Conservation (phyloP, 495 filamentous ascomycete genomes). For the Trichoderma gamsii region DNA sequence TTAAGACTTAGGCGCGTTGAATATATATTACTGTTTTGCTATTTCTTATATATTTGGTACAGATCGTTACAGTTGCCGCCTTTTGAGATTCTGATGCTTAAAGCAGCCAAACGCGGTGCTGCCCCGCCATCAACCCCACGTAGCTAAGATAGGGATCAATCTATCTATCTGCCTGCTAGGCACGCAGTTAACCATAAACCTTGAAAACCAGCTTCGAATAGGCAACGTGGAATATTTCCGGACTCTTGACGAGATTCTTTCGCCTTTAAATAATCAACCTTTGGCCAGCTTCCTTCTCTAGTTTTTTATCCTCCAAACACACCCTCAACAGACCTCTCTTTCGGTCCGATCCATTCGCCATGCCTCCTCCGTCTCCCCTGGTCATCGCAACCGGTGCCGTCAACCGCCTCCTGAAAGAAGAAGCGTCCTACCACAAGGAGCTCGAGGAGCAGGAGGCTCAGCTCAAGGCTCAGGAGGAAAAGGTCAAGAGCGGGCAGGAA, state of each 20-base stretch:
- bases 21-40: no score
- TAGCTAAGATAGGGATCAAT: not conserved
- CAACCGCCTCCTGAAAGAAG: conserved; percentile 82
- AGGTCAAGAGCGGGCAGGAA: conserved; percentile 32
- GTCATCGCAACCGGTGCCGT: conserved; percentile 67
- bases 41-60: no score
- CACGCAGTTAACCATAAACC: not conserved
- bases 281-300: not conserved
- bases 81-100: no score
- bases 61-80: no score
- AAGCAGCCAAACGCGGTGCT: not conserved
- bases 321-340: not conserved
- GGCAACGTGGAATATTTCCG: not conserved
- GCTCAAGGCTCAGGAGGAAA: conserved; percentile 60
- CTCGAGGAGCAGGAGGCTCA: conserved; percentile 62
- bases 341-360: conserved; percentile 27
- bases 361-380: conserved; percentile 69
- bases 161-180: not conserved
- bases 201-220: not conserved
- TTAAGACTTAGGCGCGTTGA: no score
- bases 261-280: not conserved
- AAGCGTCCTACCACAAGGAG: conserved; percentile 82
- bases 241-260: not conserved
- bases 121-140: conserved; percentile 12
- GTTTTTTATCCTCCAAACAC: not conserved